Evolutionary conservation across 1,139 yeast genomes (phyloP).

Genomic region (Zygotorulaspora mrakii): DNA sequence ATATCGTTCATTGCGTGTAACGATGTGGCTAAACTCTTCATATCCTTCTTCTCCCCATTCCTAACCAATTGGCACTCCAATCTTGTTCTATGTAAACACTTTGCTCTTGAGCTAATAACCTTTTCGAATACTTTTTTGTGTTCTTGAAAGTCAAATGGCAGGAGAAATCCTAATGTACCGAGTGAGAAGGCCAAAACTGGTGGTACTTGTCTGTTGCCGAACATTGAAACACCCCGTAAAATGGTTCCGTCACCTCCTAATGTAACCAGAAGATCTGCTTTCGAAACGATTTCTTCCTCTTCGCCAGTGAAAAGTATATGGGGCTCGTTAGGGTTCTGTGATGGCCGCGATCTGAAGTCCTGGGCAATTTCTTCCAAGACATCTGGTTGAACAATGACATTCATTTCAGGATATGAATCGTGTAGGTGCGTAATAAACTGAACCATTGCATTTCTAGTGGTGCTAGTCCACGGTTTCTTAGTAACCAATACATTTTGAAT

Average conservation of each 20-base stretch:
- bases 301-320: conserved; percentile 56
- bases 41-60: conserved; percentile 27
- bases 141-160: conserved; percentile 76
- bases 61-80: conserved; percentile 67
- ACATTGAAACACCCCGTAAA: conserved; percentile 61
- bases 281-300: conserved; percentile 49
- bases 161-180: conserved; percentile 86
- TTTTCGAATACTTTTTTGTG: conserved; percentile 57
- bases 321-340: conserved; percentile 31
- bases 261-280: conserved; percentile 71
- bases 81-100: conserved; percentile 71
- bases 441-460: conserved; percentile 64
- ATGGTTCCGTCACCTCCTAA: conserved; percentile 97
- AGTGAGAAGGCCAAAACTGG: conserved; percentile 85
- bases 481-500: conserved; percentile 72
- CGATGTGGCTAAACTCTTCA: conserved; percentile 13
- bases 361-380: conserved; percentile 67
- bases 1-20: conserved; percentile 89
- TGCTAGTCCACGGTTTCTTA: conserved; percentile 76
- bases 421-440: conserved; percentile 57
- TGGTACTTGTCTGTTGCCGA: conserved; percentile 69
- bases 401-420: conserved; percentile 60
- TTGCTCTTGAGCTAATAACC: conserved; percentile 65
- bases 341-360: conserved; percentile 38
- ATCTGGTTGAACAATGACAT: conserved; percentile 71